Evolutionary conservation across 371 early-diverging fungal species (phyloP), one percentile per base, ranked within the genome.

Genomic region (Mycotypha africana): DNA sequence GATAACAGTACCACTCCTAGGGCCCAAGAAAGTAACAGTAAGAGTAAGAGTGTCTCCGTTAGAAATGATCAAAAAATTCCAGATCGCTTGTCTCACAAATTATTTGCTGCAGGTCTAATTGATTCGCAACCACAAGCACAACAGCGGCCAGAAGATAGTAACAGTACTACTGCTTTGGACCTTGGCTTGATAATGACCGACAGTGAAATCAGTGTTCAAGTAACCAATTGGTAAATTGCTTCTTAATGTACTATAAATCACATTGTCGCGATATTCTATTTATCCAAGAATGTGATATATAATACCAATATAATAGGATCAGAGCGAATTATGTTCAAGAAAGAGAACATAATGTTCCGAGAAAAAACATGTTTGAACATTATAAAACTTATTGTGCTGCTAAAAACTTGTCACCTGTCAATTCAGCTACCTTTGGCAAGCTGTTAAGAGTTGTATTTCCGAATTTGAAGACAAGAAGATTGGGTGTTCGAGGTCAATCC

Each of bases 381-480:
- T 84, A 84, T 49, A 65, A 64, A 36, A 34, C 55, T 15, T 65
- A 57, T 30, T 82, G 82, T 48, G 49, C 24, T 38, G 37, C 58
- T 12, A 45, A 61, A 36, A 30, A 58, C 31, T 50, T 76, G 17
- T 51, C 53, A 48, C 78, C 84, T 53, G 74, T 85, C 56, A 85
- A 83, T 53, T 69, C 80, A 5, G 83, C 85, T 23, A 74, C 77
- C 8, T 84, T 84, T 67, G 85, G 85, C 7, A 85, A 85, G 43
- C 61, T 82, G 2, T 72, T 85, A 19, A 62, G 83, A 10, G 58
- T 66, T 25, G 76, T 82, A 15, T 83, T 81, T 35, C 80, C 85
- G 2, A 67, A 67, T 17, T 56, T 85, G 25, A 67, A 70, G 24
- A 85, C 83, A 12, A 62, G 85, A 42, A 70, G 85, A 19, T 48